Evolutionary conservation across 1,284 basidiomycete species (phyloP).

Genomic region (Testicularia cyperi): DNA sequence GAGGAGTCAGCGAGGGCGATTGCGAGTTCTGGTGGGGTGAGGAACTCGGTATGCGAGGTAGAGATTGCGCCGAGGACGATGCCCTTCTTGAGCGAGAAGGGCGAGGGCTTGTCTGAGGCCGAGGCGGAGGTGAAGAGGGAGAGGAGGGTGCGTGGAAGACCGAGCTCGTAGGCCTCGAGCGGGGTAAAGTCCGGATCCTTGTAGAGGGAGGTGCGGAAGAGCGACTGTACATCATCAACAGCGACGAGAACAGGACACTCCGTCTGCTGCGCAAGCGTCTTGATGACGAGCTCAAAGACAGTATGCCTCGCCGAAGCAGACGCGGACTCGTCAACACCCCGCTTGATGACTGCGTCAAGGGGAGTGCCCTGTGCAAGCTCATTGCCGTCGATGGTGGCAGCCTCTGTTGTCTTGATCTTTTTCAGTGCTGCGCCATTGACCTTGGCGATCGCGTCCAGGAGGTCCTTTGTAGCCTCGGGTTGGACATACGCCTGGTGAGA

Average conservation of each 20-base stretch:
- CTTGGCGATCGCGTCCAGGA: constrained; percentile 58
- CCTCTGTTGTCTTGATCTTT: constrained; percentile 14
- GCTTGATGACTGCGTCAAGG: constrained; percentile 30
- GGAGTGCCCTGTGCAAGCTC: constrained; percentile 21
- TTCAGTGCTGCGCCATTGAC: constrained; percentile 56
- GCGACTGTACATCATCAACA: constrained; percentile 80
- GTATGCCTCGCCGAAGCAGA: constrained; percentile 61
- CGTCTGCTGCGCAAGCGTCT: constrained; percentile 70
- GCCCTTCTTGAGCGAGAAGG: constrained; percentile 9
- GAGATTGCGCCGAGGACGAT: constrained; percentile 40
- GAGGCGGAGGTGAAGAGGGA: constrained; percentile 20
- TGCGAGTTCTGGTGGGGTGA: constrained; percentile 29
- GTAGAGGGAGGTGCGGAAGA: constrained; percentile 75
- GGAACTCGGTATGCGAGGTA: constrained; percentile 40
- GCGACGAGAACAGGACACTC: constrained; percentile 75
- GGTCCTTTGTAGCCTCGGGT: constrained; percentile 62
- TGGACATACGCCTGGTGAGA: constrained; percentile 78
- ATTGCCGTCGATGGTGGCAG: constrained; percentile 19
- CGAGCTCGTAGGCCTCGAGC: constrained; percentile 78
- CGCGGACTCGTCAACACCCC: constrained; percentile 9
- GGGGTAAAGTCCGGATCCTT: constrained; percentile 73
- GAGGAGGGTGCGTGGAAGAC: constrained; percentile 68
- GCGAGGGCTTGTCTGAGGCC: constrained; percentile 2
- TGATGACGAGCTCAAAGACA: constrained; percentile 70
- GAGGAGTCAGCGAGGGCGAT: constrained; percentile 24